Conservation (phyloP, 2,329 filamentous ascomycete species). For the Talaromyces pinophilus region DNA sequence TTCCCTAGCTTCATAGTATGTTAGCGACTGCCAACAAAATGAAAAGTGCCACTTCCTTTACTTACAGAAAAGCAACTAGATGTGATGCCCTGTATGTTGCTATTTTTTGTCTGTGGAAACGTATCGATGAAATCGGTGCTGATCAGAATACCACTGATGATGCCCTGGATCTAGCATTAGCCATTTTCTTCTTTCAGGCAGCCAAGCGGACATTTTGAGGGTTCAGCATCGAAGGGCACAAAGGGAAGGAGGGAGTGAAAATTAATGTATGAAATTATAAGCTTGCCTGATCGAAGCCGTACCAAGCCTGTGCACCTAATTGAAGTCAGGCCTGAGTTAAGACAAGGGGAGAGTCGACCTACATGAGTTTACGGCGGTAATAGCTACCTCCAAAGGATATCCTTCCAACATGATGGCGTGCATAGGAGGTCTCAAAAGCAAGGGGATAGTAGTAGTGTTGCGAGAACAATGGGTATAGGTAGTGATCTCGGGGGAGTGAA, state of each 20-base stretch:
- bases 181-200: background rate
- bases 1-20: slow-evolving; percentile 23
- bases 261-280: background rate
- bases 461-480: background rate
- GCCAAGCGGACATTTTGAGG: background rate
- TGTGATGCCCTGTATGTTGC: slow-evolving; percentile 30
- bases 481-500: background rate
- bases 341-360: background rate
- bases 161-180: background rate
- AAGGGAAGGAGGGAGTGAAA: background rate
- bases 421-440: background rate
- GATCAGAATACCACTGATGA: background rate
- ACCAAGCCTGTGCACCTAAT: background rate
- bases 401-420: background rate
- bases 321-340: background rate
- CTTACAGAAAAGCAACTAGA: slow-evolving; percentile 29
- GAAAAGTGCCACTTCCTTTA: background rate
- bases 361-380: background rate
- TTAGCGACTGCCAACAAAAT: background rate
- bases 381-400: background rate
- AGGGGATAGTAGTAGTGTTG: background rate
- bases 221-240: background rate
- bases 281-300: background rate
- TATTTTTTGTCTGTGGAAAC: slow-evolving; percentile 28
- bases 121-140: slow-evolving; percentile 26